phyloP scores from a whole-genome alignment of 148 eudicot genomes.

The Heliosperma pusillum region DNA sequence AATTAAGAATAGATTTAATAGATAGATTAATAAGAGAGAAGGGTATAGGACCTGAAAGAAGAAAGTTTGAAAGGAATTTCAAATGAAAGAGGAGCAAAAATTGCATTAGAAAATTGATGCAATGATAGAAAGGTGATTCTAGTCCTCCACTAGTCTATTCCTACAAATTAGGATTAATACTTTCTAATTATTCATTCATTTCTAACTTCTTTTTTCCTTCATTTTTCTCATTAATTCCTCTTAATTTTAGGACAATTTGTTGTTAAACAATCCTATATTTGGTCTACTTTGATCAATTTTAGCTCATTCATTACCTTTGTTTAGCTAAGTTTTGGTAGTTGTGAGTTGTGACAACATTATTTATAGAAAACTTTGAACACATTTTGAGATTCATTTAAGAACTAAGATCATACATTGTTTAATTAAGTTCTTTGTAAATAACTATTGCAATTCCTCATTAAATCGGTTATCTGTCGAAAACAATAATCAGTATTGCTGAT shows the following conservation, averaged over 20 bases:
- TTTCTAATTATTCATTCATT: conserved; percentile 18
- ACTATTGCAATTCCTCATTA: too few relatives aligned
- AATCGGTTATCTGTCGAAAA: too few relatives aligned
- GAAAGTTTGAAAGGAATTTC: conserved; percentile 23
- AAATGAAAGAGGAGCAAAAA: conserved; percentile 28
- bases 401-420: too few relatives aligned
- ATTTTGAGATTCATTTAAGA: background rate
- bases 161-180: conserved; percentile 28
- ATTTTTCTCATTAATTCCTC: conserved; percentile 8
- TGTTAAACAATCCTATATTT: background rate
- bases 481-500: too few relatives aligned
- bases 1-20: too few relatives aligned
- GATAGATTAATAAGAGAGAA: conserved; percentile 5
- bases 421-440: too few relatives aligned
- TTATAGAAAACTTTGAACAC: conserved; percentile 8
- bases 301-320: background rate
- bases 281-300: background rate
- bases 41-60: conserved; percentile 22
- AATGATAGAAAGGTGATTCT: conserved; percentile 28
- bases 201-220: conserved; percentile 2
- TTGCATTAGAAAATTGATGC: conserved; percentile 16
- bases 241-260: conserved; percentile 17
- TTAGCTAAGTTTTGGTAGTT: conserved; percentile 6
- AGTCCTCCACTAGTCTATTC: too few relatives aligned
- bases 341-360: background rate